phyloP scores from a whole-genome alignment of 2,329 filamentous ascomycete genomes.

The Cytospora chrysosperma region DNA sequence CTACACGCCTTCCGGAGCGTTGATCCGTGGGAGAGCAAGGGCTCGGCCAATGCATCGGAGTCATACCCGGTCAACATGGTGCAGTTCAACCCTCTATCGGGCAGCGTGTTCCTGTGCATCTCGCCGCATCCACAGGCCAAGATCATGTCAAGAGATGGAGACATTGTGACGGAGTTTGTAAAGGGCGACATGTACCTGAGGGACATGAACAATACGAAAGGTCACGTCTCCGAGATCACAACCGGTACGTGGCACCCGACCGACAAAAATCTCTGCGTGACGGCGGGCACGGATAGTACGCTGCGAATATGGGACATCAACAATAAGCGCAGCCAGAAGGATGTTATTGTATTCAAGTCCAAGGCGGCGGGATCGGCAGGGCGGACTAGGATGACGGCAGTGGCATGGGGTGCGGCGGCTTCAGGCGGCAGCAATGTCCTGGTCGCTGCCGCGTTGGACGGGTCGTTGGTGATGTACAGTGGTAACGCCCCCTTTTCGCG shows the following conservation, averaged over 20 bases:
- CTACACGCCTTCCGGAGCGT: slow-evolving; percentile 90
- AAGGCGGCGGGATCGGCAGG: slow-evolving; percentile 84
- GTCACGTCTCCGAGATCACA: slow-evolving; percentile 89
- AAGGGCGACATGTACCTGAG: slow-evolving; percentile 98
- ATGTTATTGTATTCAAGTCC: slow-evolving; percentile 95
- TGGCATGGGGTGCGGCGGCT: slow-evolving; percentile 76
- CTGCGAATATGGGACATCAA: slow-evolving; percentile 97
- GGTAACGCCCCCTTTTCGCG: slow-evolving; percentile 84
- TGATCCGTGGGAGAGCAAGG: slow-evolving; percentile 79
- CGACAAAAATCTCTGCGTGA: slow-evolving; percentile 81
- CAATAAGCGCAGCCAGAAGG: slow-evolving; percentile 82
- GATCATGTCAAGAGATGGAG: slow-evolving; percentile 85
- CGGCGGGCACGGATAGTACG: slow-evolving; percentile 92
- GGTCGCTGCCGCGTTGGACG: slow-evolving; percentile 81
- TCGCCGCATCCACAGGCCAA: slow-evolving; percentile 88
- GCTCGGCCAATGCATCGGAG: slow-evolving; percentile 67
- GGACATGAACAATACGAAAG: slow-evolving; percentile 97
- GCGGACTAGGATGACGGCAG: slow-evolving; percentile 88
- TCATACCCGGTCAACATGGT: slow-evolving; percentile 86
- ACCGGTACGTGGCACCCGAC: slow-evolving; percentile 89
- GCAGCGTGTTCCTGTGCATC: slow-evolving; percentile 79
- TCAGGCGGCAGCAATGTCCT: slow-evolving; percentile 79
- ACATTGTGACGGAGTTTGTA: slow-evolving; percentile 80
- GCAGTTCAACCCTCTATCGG: slow-evolving; percentile 80
- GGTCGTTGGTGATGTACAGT: slow-evolving; percentile 86